Base-by-base conservation (phyloP, 2,329 filamentous ascomycete species). In the Triangularia setosa region DNA sequence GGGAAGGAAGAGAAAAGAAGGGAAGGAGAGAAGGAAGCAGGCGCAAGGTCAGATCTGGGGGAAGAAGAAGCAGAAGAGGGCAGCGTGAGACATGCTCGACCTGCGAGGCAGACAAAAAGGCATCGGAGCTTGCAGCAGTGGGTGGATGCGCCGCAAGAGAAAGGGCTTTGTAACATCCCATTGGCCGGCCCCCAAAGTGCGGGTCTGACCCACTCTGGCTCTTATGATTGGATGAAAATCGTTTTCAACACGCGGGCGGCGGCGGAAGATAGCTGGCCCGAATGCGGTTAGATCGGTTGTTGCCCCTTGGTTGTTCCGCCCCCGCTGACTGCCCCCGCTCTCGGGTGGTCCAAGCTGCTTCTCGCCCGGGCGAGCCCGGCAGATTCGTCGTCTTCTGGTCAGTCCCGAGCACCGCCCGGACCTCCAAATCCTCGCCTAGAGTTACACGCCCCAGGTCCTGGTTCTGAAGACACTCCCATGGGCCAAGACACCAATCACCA, bases 1-100 rank as follows among this genome's bases (percentile, higher is more conserved):
- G 53, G 66, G 30, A 61, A n/a, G 30, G 62, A 25, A 55, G 52
- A 54, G 61, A 23, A 12, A 40, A 30, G 60, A 56, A 59, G 58
- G 35, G 28, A 72, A 70, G 71, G 71, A 70, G 68, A 69, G 65
- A 64, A 66, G 64, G 67, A 63, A 69, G 66, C 69, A 69, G 71
- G 69, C 60, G 67, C 61, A 62, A 64, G 61, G 54, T 54, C 65
- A 63, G 67, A 66, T 68, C 65, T 67, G 68, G 65, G 65, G 67
- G 68, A 67, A 64, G 69, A 61, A 61, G 65, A 68, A 62, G 63
- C 59, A 63, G 61, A 59, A 63, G 65, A 62, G 64, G 52, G 67
- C 63, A 66, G 63, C 67, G 66, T 68, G 68, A 70, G 69, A 64
- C 66, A 61, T 66, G 68, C 64, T 66, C 61, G 64, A 68, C 63